These are phyloP conservation scores for Ascoidea tarda DNA, from an alignment of 805 yeast species.

Conservation along the genomic window DNA sequence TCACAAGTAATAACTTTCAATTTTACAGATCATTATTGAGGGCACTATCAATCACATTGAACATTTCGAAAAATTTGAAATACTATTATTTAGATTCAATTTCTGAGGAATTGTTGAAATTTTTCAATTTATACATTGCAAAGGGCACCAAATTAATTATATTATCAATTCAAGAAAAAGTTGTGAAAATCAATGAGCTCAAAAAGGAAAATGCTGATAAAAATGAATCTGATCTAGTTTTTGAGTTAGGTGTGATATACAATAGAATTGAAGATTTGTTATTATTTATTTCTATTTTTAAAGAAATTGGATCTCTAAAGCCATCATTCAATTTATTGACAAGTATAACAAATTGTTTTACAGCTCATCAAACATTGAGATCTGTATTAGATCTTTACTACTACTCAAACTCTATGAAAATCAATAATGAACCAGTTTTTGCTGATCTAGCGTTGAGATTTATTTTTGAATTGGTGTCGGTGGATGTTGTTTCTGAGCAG, in stretches of 20 bases:
- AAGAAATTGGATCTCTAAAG: constrained; percentile 37
- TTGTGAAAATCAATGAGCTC: not conserved
- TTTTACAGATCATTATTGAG: constrained; percentile 49
- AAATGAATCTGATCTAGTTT: not conserved
- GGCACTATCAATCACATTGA: constrained; percentile 34
- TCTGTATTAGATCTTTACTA: constrained; percentile 54
- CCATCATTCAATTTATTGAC: constrained; percentile 21
- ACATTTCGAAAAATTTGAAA: constrained; percentile 26
- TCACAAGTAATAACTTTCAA: constrained; percentile 24
- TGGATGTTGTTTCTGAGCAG: constrained; percentile 50
- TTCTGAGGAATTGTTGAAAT: constrained; percentile 36
- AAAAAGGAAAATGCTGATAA: not conserved
- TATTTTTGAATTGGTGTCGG: constrained; percentile 51
- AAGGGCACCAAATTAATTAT: constrained; percentile 50
- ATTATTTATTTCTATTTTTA: constrained; percentile 48
- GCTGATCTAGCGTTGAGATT: constrained; percentile 62
- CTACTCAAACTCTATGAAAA: constrained; percentile 44
- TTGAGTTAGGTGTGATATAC: constrained; percentile 8
- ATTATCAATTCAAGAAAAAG: constrained; percentile 24
- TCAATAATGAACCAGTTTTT: constrained; percentile 50
- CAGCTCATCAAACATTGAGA: constrained; percentile 45
- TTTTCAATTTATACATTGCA: constrained; percentile 50
- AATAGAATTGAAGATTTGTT: constrained; percentile 52
- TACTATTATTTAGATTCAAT: constrained; percentile 27
- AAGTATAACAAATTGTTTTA: constrained; percentile 36